Percentiles rank a stretch among this genome's conserved stretches.
These are phyloP conservation scores for Nakaseomyces uthaithaninus DNA, from an alignment of 1,139 yeast species.

Conservation along the genomic window DNA sequence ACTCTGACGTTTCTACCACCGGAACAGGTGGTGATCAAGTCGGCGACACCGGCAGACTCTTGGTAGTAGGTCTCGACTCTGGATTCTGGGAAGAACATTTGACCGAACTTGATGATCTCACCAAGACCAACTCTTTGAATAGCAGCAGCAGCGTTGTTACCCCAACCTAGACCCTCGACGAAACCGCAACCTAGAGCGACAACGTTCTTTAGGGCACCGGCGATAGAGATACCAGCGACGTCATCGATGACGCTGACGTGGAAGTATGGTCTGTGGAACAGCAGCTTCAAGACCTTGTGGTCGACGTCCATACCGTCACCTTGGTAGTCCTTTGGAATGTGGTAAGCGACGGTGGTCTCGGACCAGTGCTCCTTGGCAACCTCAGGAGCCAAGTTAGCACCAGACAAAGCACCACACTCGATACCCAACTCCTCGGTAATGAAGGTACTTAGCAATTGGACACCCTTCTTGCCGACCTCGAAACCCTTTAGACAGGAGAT, in stretches of 20 bases:
- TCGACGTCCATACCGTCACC: conserved; percentile 71
- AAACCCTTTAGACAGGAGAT: conserved; percentile 90
- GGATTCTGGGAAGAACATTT: conserved; percentile 59
- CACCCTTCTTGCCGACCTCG: conserved; percentile 70
- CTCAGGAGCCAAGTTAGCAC: conserved; percentile 92
- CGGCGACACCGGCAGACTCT: conserved; percentile 94
- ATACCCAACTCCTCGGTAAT: conserved; percentile 70
- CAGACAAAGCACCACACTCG: conserved; percentile 86
- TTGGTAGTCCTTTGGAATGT: conserved; percentile 52
- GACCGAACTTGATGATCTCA: conserved; percentile 79
- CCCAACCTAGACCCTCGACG: conserved; percentile 96
- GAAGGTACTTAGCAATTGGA: conserved; percentile 65
- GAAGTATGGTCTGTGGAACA: conserved; percentile 92
- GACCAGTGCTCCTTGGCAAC: conserved; percentile 90
- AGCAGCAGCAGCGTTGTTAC: conserved; percentile 94
- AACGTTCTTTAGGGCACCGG: conserved; percentile 92
- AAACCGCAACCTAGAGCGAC: conserved; percentile 91
- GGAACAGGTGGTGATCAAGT: conserved; percentile 87
- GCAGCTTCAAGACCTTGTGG: conserved; percentile 52
- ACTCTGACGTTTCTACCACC: conserved; percentile 93
- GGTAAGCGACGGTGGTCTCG: conserved; percentile 91
- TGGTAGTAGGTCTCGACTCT: conserved; percentile 71
- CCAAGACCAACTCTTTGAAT: conserved; percentile 85
- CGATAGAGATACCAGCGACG: conserved; percentile 86
- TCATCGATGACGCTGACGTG: conserved; percentile 83